Percentiles rank a stretch among this genome's conserved stretches.
Conservation (phyloP, 2,329 filamentous ascomycete species). For the Tolypocladium nubicola region DNA sequence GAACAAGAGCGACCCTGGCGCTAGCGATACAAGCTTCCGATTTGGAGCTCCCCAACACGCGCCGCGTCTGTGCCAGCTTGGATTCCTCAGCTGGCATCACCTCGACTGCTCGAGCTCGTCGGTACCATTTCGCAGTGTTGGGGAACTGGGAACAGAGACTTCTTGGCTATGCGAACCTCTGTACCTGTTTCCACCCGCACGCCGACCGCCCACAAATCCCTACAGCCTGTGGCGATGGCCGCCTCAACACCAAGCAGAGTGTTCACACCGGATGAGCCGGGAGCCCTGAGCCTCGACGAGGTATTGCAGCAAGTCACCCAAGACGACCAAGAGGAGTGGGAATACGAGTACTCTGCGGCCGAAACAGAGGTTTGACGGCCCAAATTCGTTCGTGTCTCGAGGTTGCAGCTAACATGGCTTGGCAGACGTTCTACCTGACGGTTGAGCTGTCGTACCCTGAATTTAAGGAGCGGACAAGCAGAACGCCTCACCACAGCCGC, state of each 20-base stretch:
- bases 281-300: conserved; percentile 16
- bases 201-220: background rate
- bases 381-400: no score
- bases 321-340: conserved; percentile 50
- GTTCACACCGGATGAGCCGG: conserved; percentile 10
- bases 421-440: conserved; percentile 52
- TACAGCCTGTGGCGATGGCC: background rate
- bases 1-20: background rate
- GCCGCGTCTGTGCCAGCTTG: background rate
- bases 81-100: background rate
- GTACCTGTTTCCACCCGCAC: background rate
- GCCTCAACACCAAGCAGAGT: background rate
- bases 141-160: background rate
- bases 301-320: conserved; percentile 12
- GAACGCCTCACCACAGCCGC: conserved; percentile 24
- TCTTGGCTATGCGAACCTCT: background rate
- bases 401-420: background rate
- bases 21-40: background rate
- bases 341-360: conserved; percentile 55
- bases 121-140: background rate
- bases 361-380: conserved; percentile 44
- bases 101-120: background rate
- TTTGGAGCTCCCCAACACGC: background rate
- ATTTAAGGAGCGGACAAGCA: conserved; percentile 35
- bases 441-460: conserved; percentile 52